Conservation (phyloP, 345 rosid genomes). For the Psidium guajava region DNA sequence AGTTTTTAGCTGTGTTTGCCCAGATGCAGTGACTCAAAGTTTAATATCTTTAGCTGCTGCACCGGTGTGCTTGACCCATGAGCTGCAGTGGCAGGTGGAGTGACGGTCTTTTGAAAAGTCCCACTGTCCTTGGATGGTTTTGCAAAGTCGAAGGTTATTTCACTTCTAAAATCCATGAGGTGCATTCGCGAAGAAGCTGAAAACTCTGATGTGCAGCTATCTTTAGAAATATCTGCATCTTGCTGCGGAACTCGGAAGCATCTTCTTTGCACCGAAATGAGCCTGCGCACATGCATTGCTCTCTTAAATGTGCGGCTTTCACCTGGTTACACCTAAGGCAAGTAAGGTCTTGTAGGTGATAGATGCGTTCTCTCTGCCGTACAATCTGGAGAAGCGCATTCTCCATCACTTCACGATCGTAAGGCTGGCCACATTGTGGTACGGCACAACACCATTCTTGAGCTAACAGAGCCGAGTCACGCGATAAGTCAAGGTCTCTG, state of each 20-base stretch:
- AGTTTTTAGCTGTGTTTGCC: not conserved
- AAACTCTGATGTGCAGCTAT: conserved; percentile 55
- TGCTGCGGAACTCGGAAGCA: conserved; percentile 41
- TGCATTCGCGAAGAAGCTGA: conserved; percentile 45
- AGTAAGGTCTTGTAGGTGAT: conserved; percentile 81
- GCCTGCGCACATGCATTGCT: conserved; percentile 82
- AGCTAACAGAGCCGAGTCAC: conserved; percentile 48
- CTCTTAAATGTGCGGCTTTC: conserved; percentile 76
- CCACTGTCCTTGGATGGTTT: not conserved
- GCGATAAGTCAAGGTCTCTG: conserved; percentile 81
- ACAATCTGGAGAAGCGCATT: conserved; percentile 78
- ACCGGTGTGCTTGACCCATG: not conserved
- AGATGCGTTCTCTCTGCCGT: conserved; percentile 66
- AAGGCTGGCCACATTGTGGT: conserved; percentile 82
- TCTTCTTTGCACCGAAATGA: conserved; percentile 68
- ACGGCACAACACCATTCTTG: conserved; percentile 76
- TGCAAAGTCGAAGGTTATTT: not conserved
- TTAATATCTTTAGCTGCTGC: not conserved
- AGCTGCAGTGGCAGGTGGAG: not conserved
- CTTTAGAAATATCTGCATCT: conserved; percentile 62
- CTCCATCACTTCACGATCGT: conserved; percentile 67
- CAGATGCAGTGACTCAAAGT: not conserved
- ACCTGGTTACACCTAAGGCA: conserved; percentile 82
- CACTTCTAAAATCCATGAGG: conserved; percentile 49
- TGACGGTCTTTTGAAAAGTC: too few species aligned